phyloP scores from a whole-genome alignment of 192 early-diverging fungal genomes.

The Spizellomyces sp. region DNA sequence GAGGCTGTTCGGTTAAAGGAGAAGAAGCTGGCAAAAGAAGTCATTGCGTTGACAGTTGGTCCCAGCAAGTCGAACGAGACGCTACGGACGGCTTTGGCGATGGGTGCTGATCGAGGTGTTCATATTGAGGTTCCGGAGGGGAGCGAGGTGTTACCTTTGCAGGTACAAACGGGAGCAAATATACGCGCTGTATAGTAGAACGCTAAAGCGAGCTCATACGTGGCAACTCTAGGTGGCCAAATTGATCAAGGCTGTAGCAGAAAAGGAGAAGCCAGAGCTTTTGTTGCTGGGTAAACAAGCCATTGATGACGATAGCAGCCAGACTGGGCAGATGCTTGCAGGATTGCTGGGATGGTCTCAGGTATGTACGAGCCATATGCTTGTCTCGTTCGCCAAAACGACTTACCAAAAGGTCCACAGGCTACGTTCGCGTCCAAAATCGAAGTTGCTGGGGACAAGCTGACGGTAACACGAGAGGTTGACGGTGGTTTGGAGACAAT shows the following conservation, averaged over 20 bases:
- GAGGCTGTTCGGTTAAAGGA: conserved; percentile 94
- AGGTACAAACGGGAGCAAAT: conserved; percentile 63
- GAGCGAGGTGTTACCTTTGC: conserved; percentile 62
- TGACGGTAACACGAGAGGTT: conserved; percentile 93
- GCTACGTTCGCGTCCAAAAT: conserved; percentile 97
- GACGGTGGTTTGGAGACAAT: conserved; percentile 98
- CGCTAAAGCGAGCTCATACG: neutral
- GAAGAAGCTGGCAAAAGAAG: conserved; percentile 73
- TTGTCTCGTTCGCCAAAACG: too few species aligned
- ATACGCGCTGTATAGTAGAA: neutral
- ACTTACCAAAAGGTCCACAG: conserved; percentile 36
- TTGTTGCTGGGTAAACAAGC: conserved; percentile 99
- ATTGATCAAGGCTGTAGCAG: conserved; percentile 83
- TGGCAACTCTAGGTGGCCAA: conserved; percentile 74
- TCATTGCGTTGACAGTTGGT: conserved; percentile 89
- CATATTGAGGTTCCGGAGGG: conserved; percentile 83
- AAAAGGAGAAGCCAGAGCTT: conserved; percentile 89
- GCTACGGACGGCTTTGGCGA: conserved; percentile 92
- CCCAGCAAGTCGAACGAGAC: conserved; percentile 88
- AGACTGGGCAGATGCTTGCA: conserved; percentile 98
- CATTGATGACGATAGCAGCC: conserved; percentile 97
- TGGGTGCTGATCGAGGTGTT: conserved; percentile 95
- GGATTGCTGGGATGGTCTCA: conserved; percentile 93
- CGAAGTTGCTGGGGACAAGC: conserved; percentile 63
- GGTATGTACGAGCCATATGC: conserved; percentile 41